Evolutionary conservation across 2,329 filamentous ascomycete species (phyloP).

Genomic region (Neofusicoccum sp.): DNA sequence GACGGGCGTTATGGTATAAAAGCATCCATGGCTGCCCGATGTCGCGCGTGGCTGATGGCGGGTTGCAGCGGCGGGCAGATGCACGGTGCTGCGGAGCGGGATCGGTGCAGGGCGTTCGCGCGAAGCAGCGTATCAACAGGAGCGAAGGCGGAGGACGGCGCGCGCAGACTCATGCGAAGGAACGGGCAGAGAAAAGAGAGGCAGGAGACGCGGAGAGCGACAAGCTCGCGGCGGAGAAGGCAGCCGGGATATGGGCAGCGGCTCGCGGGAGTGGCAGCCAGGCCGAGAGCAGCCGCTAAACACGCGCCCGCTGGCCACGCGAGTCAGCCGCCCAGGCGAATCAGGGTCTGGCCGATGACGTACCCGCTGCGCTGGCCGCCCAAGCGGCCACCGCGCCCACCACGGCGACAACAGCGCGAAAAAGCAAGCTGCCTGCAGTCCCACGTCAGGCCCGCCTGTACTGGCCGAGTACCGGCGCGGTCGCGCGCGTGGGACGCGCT

Average conservation of each 20-base stretch:
- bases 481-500: too few species aligned
- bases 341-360: conserved; percentile 8
- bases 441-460: background rate
- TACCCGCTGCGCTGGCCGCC: background rate
- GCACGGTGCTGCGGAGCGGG: background rate
- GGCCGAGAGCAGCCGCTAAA: background rate
- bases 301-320: background rate
- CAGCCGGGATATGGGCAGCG: conserved; percentile 4
- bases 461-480: too few species aligned
- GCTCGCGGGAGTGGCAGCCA: conserved; percentile 9
- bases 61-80: background rate
- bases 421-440: conserved; percentile 1
- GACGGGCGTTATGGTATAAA: conserved; percentile 4
- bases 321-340: background rate
- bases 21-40: conserved; percentile 12
- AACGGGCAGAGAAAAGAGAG: background rate
- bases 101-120: background rate
- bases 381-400: background rate
- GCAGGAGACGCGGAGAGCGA: conserved; percentile 6
- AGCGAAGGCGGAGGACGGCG: too few species aligned
- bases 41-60: background rate
- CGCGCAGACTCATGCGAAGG: background rate
- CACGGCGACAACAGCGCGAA: background rate
- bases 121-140: background rate
- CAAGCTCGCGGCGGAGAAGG: background rate